Percentiles rank a stretch among this genome's conserved stretches.
Evolutionary conservation across 225 moss, liverwort and hornwort species (phyloP).

Genomic region (Anthoceros angustus): DNA sequence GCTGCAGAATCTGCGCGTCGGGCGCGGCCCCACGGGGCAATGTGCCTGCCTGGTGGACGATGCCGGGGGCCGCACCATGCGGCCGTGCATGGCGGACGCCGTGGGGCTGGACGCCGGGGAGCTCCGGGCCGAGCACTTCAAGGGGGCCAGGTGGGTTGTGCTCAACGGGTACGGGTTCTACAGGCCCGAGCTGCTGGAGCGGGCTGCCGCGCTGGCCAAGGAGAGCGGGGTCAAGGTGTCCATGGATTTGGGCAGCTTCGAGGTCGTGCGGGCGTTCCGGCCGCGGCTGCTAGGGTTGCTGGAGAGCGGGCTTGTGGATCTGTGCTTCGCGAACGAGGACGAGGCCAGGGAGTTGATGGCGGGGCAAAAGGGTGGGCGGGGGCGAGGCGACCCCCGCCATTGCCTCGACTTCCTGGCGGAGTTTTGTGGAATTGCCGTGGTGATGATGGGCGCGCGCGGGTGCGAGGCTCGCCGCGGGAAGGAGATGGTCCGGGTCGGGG

Average conservation of each 20-base stretch:
- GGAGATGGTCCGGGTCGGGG: slow-evolving; percentile 49
- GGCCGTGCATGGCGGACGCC: slow-evolving; percentile 60
- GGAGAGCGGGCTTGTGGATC: slow-evolving; percentile 51
- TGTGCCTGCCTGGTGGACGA: slow-evolving; percentile 68
- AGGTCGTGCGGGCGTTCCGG: slow-evolving; percentile 70
- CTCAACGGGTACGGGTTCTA: slow-evolving; percentile 94
- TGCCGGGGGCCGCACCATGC: slow-evolving; percentile 79
- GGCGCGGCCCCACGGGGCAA: slow-evolving; percentile 55
- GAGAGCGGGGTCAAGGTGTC: slow-evolving; percentile 55
- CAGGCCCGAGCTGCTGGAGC: slow-evolving; percentile 53
- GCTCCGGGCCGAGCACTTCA: slow-evolving; percentile 42
- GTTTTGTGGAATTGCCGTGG: slow-evolving; percentile 61
- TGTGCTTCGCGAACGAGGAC: slow-evolving; percentile 82
- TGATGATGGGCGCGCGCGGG: slow-evolving; percentile 76
- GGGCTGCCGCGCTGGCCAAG: slow-evolving; percentile 49
- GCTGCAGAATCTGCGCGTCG: slow-evolving; percentile 37
- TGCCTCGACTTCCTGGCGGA: slow-evolving; percentile 51
- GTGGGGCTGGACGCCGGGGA: slow-evolving; percentile 51
- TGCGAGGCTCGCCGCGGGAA: slow-evolving; percentile 54
- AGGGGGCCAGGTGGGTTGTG: slow-evolving; percentile 64
- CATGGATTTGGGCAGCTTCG: slow-evolving; percentile 84
- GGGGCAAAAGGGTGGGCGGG: slow-evolving; percentile 25
- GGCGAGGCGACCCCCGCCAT: slow-evolving; percentile 51
- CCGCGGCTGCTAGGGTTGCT: slow-evolving; percentile 49
- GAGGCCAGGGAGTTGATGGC: slow-evolving; percentile 79